Evolutionary conservation across 2,329 filamentous ascomycete species (phyloP).

Genomic region (Arthrobotrys conoides): DNA sequence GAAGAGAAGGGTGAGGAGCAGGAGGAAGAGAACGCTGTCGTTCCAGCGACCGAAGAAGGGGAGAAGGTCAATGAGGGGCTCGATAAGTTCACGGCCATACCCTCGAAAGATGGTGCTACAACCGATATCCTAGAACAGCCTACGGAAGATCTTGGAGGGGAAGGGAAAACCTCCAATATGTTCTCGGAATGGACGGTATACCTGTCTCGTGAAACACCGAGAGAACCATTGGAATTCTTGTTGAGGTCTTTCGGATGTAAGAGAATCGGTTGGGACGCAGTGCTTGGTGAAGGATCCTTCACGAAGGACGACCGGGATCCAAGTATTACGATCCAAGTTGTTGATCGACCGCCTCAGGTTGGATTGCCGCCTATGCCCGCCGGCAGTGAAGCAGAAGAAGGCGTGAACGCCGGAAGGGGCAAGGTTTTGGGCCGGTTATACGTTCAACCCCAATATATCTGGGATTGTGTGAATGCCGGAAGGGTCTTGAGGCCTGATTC

Average conservation of each 20-base stretch:
- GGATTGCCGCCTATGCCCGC: constrained; percentile 68
- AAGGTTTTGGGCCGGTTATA: constrained; percentile 93
- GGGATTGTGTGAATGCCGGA: constrained; percentile 95
- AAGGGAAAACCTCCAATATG: constrained; percentile 68
- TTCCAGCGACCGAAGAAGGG: constrained; percentile 38
- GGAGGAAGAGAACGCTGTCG: constrained; percentile 4
- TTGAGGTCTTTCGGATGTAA: constrained; percentile 95
- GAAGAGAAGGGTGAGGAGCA: constrained; percentile 41
- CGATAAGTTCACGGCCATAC: constrained; percentile 87
- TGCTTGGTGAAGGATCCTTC: constrained; percentile 91
- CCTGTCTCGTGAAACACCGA: constrained; percentile 91
- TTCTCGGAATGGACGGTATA: constrained; percentile 80
- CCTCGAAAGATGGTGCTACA: constrained; percentile 75
- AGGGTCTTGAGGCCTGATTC: constrained; percentile 87
- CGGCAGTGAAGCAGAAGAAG: constrained; percentile 69
- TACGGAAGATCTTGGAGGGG: constrained; percentile 65
- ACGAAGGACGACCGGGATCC: constrained; percentile 90
- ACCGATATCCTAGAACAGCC: constrained; percentile 91
- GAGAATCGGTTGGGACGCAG: constrained; percentile 92
- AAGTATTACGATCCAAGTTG: constrained; percentile 94
- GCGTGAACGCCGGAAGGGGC: constrained; percentile 71
- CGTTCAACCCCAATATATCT: constrained; percentile 97
- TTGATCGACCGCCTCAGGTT: constrained; percentile 85
- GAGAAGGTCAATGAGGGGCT: constrained; percentile 71
- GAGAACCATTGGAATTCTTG: constrained; percentile 91